phyloP scores from a whole-genome alignment of 257 asterid genomes.

The Solanum chilense region DNA sequence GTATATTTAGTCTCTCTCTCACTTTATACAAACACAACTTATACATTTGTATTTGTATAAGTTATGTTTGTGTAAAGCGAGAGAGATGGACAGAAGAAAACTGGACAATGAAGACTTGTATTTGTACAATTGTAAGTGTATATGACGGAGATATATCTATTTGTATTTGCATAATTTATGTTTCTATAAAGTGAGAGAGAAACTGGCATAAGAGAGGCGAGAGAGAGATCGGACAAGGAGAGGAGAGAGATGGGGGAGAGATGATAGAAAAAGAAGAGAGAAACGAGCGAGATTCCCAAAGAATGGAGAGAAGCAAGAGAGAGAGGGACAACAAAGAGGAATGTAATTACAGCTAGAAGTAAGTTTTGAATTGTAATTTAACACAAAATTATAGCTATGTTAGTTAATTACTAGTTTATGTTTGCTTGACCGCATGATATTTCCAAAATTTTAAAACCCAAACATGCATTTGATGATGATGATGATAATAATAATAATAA shows the following conservation, averaged over 20 bases:
- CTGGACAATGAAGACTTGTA: background rate
- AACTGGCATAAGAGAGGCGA: background rate
- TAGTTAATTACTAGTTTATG: background rate
- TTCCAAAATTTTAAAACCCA: background rate
- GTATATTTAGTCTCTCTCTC: background rate
- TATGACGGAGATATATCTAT: background rate
- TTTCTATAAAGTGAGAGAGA: background rate
- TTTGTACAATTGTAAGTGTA: background rate
- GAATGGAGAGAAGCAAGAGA: background rate
- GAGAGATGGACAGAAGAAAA: background rate
- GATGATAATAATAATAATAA: too few relatives aligned
- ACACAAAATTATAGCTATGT: background rate
- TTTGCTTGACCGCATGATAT: too few relatives aligned
- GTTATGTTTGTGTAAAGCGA: background rate
- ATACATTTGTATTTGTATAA: too few relatives aligned
- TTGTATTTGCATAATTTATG: background rate
- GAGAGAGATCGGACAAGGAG: background rate
- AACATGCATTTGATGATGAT: background rate
- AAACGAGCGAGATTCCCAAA: background rate
- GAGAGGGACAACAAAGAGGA: background rate
- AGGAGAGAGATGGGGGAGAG: background rate
- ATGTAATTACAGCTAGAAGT: background rate
- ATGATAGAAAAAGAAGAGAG: background rate
- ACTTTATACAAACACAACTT: background rate
- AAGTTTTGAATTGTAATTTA: background rate